Conservation (phyloP, 2,329 filamentous ascomycete genomes). For the Neonectria magnoliae region DNA sequence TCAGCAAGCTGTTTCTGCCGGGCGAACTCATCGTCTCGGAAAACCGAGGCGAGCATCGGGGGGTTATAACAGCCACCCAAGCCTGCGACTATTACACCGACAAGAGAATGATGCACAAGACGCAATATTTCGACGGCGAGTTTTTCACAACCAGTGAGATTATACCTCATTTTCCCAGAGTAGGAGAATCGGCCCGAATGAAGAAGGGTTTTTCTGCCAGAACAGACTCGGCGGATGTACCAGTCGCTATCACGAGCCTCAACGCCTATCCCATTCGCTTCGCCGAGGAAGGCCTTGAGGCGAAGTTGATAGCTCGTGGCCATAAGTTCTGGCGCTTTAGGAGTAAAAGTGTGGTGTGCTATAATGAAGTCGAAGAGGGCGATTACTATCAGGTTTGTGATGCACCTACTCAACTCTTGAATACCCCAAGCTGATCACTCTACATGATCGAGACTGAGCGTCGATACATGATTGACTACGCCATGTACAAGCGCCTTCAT, state of each 20-base stretch:
- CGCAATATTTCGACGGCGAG: neutral
- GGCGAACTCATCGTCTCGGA: neutral
- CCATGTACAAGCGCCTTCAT: slow-evolving; percentile 19
- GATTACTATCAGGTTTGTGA: slow-evolving; percentile 3
- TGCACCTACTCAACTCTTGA: too few species aligned
- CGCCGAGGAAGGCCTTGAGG: neutral
- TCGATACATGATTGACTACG: slow-evolving; percentile 24
- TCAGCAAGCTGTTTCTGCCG: slow-evolving; percentile 1
- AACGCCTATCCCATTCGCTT: slow-evolving; percentile 3
- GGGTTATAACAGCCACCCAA: neutral
- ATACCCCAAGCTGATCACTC: neutral
- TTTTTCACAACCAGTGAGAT: neutral
- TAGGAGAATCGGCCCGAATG: too few species aligned
- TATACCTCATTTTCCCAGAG: too few species aligned
- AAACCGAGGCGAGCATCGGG: too few species aligned
- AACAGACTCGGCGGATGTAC: neutral
- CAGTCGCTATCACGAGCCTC: neutral
- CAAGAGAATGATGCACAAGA: neutral
- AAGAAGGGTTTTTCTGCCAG: too few species aligned
- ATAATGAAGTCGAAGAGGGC: neutral
- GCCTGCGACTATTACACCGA: neutral
- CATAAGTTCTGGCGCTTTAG: slow-evolving; percentile 10
- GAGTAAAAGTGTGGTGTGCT: slow-evolving; percentile 1
- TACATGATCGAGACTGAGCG: neutral
- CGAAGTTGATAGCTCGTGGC: slow-evolving; percentile 10